Evolutionary conservation across 1,284 basidiomycete genomes (phyloP), one percentile per base, ranked within the genome.

Genomic region (Xanthoconium separans): DNA sequence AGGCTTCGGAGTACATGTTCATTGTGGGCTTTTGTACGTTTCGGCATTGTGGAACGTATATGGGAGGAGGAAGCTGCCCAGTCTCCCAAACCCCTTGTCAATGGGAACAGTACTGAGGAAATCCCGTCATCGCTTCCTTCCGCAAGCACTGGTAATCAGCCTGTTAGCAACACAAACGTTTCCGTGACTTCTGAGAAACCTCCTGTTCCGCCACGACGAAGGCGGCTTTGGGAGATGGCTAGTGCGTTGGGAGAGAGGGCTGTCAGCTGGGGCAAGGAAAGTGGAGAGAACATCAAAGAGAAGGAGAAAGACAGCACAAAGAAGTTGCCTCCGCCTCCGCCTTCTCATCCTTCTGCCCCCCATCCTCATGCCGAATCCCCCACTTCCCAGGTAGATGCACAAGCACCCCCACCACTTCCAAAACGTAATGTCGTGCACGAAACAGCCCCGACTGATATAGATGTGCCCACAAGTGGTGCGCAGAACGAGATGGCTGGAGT

Each of bases 21-120:
- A 11, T 76, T 97, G 24, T 97, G 95, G 93, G 85, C 89, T 20
- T 97, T 93, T 66, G 82, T 97, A 39, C 84, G 93, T 30, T 85
- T 82, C 1, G 83, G 88, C 16, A 77, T 97, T 54, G 78, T 96
- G 30, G 89, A 93, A 56, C 87, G 86, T 52, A 75, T 97, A 3
- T 93, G 95, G 89, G 84, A 92, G 55, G 93, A 95, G 60, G 90
- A 89, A 57, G 73, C 79, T 27, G 65, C 76, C n/a, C 71, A 67
- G 42, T 69, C 71, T 9, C 64, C 73, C 4, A 67, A 70, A 31
- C 53, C 56, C 7, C 48, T 53, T 20, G 56, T 52, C 18, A 51
- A 61, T 29, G 49, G 60, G 12, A 57, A 64, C 40, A 53, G 24
- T 18, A 9, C 29, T 20, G 48, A 31, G 12, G 53, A 44, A 12